Percentiles rank a stretch among this genome's conserved stretches.
These are phyloP conservation scores for Cryptococcus hybrid DNA, from an alignment of 1,284 basidiomycete species.

Conservation along the genomic window DNA sequence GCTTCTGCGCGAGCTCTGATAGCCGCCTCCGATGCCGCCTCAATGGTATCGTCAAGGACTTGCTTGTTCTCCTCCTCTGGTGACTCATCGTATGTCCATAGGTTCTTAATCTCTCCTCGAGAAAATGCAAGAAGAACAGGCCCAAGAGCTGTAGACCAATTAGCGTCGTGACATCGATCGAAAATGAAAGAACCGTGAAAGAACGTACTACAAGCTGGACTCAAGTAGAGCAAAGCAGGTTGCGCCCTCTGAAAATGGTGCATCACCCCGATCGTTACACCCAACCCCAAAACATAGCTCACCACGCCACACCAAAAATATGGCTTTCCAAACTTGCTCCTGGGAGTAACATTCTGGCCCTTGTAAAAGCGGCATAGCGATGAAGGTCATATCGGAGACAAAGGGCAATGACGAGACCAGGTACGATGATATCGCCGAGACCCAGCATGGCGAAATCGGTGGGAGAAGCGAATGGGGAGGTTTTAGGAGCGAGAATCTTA, in stretches of 20 bases:
- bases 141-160: conserved; percentile 33
- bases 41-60: conserved; percentile 33
- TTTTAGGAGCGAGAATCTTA: conserved; percentile 81
- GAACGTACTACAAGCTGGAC: conserved; percentile 63
- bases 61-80: conserved; percentile 22
- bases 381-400: conserved; percentile 82
- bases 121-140: conserved; percentile 43
- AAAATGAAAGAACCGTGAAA: neutral
- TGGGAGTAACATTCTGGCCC: conserved; percentile 24
- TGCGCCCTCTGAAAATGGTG: conserved; percentile 76
- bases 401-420: conserved; percentile 82
- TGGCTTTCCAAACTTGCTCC: conserved; percentile 59
- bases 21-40: conserved; percentile 39
- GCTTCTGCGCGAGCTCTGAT: conserved; percentile 24
- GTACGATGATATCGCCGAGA: conserved; percentile 66
- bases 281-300: conserved; percentile 77
- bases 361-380: conserved; percentile 37
- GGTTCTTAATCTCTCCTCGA: conserved; percentile 43
- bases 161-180: neutral
- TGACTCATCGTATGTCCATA: conserved; percentile 42
- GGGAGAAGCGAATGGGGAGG: conserved; percentile 42
- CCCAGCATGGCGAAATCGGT: conserved; percentile 87
- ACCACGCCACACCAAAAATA: conserved; percentile 74
- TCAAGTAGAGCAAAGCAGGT: conserved; percentile 87
- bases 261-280: conserved; percentile 84